Conservation (phyloP, 164 flowering plant genomes). For the Stephania cephalantha region DNA sequence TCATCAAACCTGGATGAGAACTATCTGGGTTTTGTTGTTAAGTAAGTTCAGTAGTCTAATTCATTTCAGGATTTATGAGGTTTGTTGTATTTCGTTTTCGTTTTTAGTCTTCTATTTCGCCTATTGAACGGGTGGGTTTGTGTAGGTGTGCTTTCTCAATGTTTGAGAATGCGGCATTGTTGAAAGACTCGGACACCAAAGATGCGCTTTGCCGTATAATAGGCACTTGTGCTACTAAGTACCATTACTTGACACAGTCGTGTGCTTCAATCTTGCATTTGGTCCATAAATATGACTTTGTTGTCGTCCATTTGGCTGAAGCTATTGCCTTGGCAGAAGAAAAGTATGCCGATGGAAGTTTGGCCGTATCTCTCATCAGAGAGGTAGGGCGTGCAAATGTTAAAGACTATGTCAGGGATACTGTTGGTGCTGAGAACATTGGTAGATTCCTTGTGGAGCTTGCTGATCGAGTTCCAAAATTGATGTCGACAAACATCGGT, state of each 20-base stretch:
- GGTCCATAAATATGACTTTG: constrained; percentile 80
- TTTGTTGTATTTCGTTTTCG: not conserved
- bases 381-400: constrained; percentile 88
- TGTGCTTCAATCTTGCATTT: constrained; percentile 88
- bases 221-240: constrained; percentile 84
- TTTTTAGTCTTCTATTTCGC: not conserved
- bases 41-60: constrained; percentile 41
- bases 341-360: constrained; percentile 77
- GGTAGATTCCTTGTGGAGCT: constrained; percentile 92
- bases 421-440: constrained; percentile 86
- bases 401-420: constrained; percentile 78
- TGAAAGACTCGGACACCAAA: constrained; percentile 68
- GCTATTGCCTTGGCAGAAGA: constrained; percentile 71
- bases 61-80: not conserved
- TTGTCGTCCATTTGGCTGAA: constrained; percentile 62
- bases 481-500: constrained; percentile 76
- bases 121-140: constrained; percentile 6
- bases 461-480: constrained; percentile 77
- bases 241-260: constrained; percentile 64
- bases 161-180: constrained; percentile 70
- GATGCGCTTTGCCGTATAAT: constrained; percentile 80
- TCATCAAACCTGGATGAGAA: constrained; percentile 79
- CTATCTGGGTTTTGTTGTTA: constrained; percentile 65
- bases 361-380: constrained; percentile 64
- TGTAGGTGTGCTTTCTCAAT: constrained; percentile 58